A percentile compares a stretch with the other conserved stretches of the same genome.
phyloP scores from a whole-genome alignment of 2,329 filamentous ascomycete species.

The Calonectria honghensis region DNA sequence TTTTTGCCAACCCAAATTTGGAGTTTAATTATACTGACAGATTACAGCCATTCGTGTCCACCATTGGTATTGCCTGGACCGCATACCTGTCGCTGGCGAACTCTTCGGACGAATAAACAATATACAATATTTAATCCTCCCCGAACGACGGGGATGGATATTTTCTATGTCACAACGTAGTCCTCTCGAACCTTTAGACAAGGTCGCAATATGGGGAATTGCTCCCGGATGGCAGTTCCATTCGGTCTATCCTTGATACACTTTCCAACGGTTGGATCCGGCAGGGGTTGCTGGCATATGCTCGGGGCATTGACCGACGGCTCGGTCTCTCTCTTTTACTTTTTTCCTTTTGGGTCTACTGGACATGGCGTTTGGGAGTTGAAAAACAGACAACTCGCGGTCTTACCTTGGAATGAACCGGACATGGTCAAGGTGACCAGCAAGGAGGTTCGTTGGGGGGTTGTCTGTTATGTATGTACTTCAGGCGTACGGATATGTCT shows the following conservation, averaged over 20 bases:
- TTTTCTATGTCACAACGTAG: slow-evolving; percentile 24
- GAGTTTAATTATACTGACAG: slow-evolving; percentile 31
- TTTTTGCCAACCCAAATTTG: slow-evolving; percentile 47
- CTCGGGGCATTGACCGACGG: slow-evolving; percentile 12
- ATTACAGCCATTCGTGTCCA: slow-evolving; percentile 93
- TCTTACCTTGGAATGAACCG: slow-evolving; percentile 1
- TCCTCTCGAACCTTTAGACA: not conserved
- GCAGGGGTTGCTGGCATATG: slow-evolving; percentile 34
- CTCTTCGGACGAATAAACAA: slow-evolving; percentile 80
- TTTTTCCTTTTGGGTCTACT: slow-evolving; percentile 3
- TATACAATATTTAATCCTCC: not conserved
- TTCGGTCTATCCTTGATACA: not conserved
- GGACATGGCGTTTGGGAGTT: slow-evolving; percentile 33
- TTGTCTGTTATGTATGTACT: slow-evolving; percentile 5
- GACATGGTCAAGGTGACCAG: not conserved
- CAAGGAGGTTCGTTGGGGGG: slow-evolving; percentile 4
- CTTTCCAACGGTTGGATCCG: slow-evolving; percentile 27
- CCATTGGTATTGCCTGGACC: slow-evolving; percentile 97
- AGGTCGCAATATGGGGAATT: not conserved
- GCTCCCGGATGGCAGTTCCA: slow-evolving; percentile 11
- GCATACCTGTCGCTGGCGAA: slow-evolving; percentile 96
- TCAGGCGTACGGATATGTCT: slow-evolving; percentile 7
- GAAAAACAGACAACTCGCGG: not conserved
- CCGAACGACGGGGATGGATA: not conserved
- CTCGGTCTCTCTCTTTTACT: slow-evolving; percentile 3